Evolutionary conservation across 257 asterid genomes (phyloP).

Genomic region (Thymus quinquecostatus): DNA sequence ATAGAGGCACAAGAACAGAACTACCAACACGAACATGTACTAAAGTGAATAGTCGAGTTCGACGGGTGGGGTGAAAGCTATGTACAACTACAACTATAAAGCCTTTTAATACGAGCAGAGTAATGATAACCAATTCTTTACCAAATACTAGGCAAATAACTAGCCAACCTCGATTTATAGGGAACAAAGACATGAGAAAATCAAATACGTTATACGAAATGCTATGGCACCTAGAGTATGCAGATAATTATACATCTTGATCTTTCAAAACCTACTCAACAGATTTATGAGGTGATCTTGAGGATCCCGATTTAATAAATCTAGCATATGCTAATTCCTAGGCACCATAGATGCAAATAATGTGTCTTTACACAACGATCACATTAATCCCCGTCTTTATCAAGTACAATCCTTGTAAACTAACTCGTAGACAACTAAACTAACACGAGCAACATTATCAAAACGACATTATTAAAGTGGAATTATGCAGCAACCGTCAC

Average conservation of each 20-base stretch:
- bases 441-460: neutral
- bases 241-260: neutral
- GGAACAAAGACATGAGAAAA: neutral
- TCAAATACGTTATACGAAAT: neutral
- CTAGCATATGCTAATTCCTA: neutral
- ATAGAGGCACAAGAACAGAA: neutral
- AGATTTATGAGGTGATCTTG: neutral
- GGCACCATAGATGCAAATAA: neutral
- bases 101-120: neutral
- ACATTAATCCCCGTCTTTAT: neutral
- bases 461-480: neutral
- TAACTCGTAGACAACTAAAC: neutral
- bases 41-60: neutral
- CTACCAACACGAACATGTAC: neutral
- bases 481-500: slow-evolving; percentile 18
- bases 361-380: slow-evolving; percentile 5
- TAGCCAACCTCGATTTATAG: slow-evolving; percentile 4
- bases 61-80: slow-evolving; percentile 14
- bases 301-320: neutral
- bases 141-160: too few species aligned
- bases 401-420: neutral
- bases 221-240: neutral
- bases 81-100: neutral
- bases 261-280: neutral
- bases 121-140: slow-evolving; percentile 6